A percentile compares a stretch with the other conserved stretches of the same genome.
These are phyloP conservation scores for Tagetes erecta DNA, from an alignment of 129 eudicot species.

Conservation along the genomic window DNA sequence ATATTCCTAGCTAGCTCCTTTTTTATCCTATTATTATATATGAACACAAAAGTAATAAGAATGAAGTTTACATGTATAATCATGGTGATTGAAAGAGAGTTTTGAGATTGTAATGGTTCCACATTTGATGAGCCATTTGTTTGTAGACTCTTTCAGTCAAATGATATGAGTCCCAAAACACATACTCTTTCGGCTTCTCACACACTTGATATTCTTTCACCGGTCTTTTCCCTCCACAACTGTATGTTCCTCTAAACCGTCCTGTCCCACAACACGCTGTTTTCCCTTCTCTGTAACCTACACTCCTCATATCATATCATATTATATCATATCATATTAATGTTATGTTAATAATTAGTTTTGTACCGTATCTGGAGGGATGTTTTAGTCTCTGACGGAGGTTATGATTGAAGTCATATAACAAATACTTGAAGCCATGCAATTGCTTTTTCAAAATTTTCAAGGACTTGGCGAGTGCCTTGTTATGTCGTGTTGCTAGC, in stretches of 20 bases:
- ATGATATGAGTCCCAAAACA: conserved; percentile 64
- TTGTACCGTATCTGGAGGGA: conserved; percentile 56
- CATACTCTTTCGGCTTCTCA: conserved; percentile 47
- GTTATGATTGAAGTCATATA: conserved; percentile 48
- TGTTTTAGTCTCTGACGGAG: conserved; percentile 39
- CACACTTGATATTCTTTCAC: conserved; percentile 57
- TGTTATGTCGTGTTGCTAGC: conserved; percentile 52
- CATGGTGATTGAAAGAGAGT: conserved; percentile 32
- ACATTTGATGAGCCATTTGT: conserved; percentile 52
- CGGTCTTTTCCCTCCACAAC: conserved; percentile 73
- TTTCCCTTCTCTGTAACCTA: conserved; percentile 65
- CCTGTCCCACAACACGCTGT: conserved; percentile 83
- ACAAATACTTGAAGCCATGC: conserved; percentile 50
- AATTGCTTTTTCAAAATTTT: conserved; percentile 38
- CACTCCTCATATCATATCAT: too few species aligned
- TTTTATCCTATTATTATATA: not conserved
- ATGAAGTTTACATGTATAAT: not conserved
- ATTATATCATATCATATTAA: too few species aligned
- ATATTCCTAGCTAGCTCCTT: too few species aligned
- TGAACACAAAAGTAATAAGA: not conserved
- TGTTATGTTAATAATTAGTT: too few species aligned
- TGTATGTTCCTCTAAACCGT: conserved; percentile 52
- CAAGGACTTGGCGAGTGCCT: conserved; percentile 40
- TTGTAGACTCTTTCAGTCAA: conserved; percentile 43
- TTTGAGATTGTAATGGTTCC: conserved; percentile 47